Percentiles rank a stretch among this genome's conserved stretches.
Evolutionary conservation across 2,329 filamentous ascomycete genomes (phyloP).

Genomic region (Tolypocladium paradoxum): DNA sequence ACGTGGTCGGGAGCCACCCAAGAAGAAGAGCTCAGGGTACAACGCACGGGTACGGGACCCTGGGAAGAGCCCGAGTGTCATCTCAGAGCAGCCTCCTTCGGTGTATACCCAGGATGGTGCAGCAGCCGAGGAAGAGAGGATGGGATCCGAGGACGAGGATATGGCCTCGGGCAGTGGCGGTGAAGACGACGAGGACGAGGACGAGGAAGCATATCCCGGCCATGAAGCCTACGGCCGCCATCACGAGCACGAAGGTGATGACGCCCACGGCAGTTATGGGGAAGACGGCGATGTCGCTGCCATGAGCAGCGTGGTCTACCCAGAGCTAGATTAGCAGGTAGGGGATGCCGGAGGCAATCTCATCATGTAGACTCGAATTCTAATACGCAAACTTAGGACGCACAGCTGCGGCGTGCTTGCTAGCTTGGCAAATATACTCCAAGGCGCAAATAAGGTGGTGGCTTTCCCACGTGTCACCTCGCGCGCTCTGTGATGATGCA

Average conservation of each 20-base stretch:
- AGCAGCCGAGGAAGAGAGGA: background rate
- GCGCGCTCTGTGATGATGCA: no score
- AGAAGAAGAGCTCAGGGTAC: constrained; percentile 25
- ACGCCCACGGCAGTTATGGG: constrained; percentile 10
- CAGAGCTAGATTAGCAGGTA: constrained; percentile 7
- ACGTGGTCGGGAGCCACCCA: constrained; percentile 22
- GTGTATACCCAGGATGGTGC: constrained; percentile 10
- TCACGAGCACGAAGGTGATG: constrained; percentile 16
- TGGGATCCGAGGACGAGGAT: constrained; percentile 9
- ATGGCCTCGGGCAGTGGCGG: constrained; percentile 14
- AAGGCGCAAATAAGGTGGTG: no score
- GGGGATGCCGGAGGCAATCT: background rate
- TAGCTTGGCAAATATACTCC: no score
- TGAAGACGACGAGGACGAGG: constrained; percentile 5
- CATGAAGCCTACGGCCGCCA: constrained; percentile 13
- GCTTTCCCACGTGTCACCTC: no score
- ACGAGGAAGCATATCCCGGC: background rate
- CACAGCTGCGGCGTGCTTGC: no score
- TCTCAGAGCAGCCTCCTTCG: constrained; percentile 7
- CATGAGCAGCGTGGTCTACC: constrained; percentile 4
- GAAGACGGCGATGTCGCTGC: constrained; percentile 5
- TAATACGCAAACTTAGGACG: no score
- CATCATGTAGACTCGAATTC: no score
- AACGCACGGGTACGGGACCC: constrained; percentile 19
- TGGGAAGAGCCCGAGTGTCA: constrained; percentile 8